Percentiles rank a stretch among this genome's conserved stretches.
phyloP scores from a whole-genome alignment of 2,329 filamentous ascomycete species.

The Fusarium sp. region DNA sequence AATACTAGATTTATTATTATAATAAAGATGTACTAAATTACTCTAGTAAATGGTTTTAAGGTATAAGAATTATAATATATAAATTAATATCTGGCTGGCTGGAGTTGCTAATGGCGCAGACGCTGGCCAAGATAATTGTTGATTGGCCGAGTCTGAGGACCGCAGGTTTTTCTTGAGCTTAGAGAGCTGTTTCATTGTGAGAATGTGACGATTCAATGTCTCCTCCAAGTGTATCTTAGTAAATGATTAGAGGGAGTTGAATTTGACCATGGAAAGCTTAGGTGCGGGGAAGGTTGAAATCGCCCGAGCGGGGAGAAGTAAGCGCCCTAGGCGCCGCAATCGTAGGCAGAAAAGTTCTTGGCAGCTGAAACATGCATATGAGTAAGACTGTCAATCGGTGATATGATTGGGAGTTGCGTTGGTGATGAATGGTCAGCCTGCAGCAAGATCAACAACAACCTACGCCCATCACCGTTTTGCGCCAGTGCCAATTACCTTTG shows the following conservation, averaged over 20 bases:
- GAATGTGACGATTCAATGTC: accelerated
- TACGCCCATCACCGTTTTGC: background rate
- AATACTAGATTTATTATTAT: no score
- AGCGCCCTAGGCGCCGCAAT: background rate
- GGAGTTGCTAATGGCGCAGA: accelerated
- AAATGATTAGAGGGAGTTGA: accelerated
- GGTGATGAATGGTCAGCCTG: background rate
- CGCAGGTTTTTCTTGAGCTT: background rate
- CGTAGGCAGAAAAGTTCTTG: accelerated
- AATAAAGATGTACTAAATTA: no score
- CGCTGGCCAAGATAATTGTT: accelerated
- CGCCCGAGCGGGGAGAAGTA: background rate
- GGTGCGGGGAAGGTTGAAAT: background rate
- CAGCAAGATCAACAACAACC: accelerated
- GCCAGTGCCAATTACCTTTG: no score
- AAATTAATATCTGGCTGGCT: background rate
- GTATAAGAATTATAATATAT: no score
- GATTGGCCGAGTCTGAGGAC: background rate
- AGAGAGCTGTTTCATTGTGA: accelerated
- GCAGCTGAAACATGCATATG: background rate
- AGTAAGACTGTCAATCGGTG: accelerated
- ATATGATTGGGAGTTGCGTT: background rate
- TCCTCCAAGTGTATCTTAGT: accelerated
- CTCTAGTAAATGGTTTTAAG: no score
- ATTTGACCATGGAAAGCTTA: accelerated